phyloP scores from a whole-genome alignment of 2,329 filamentous ascomycete genomes.

The Alternaria viburni region DNA sequence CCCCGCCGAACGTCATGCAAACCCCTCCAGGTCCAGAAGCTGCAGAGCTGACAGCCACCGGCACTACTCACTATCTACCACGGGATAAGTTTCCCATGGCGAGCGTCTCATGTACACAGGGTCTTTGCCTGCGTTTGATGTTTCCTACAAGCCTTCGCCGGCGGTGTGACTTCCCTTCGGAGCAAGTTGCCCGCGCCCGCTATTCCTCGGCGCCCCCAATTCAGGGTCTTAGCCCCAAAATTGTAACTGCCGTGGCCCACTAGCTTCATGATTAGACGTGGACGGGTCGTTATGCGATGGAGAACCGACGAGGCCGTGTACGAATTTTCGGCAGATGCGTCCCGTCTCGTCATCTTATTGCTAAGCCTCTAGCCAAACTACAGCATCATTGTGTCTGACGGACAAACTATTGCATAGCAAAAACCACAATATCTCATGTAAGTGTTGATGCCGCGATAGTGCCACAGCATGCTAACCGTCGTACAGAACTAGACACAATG shows the following conservation, averaged over 20 bases:
- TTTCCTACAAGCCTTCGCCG: background rate
- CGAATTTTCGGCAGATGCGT: conserved; percentile 10
- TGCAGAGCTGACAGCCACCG: background rate
- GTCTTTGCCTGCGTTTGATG: background rate
- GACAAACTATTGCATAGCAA: background rate
- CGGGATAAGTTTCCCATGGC: background rate
- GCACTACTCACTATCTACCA: background rate
- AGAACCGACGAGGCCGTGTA: conserved; percentile 6
- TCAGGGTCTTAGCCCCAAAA: conserved; percentile 14
- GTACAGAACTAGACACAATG: conserved; percentile 31
- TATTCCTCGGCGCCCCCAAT: conserved; percentile 15
- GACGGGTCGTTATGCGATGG: conserved; percentile 12
- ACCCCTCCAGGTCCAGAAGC: conserved; percentile 12
- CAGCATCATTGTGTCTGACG: background rate
- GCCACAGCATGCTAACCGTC: background rate
- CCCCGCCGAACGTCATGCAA: conserved; percentile 28
- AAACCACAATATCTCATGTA: background rate
- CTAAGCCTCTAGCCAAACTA: background rate
- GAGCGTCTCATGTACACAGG: background rate
- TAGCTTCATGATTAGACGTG: conserved; percentile 21
- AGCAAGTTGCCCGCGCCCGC: conserved; percentile 3
- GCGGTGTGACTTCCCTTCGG: background rate
- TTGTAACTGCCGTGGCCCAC: conserved; percentile 49
- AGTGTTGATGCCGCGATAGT: background rate
- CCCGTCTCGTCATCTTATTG: background rate